Conservation (phyloP, 2,329 filamentous ascomycete genomes). For the Trichoderma citrinoviride region DNA sequence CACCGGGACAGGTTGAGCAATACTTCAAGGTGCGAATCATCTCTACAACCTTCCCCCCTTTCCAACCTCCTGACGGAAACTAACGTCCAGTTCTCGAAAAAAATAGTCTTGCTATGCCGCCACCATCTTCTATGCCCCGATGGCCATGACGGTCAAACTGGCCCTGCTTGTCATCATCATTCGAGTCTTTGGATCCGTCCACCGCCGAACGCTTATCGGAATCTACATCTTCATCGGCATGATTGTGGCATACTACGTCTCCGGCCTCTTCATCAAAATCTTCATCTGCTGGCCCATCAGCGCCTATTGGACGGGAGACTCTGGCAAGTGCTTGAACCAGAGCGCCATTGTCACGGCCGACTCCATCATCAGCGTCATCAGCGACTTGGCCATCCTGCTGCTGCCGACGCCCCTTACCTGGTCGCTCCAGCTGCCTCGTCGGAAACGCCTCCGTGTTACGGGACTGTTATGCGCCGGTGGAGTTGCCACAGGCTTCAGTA, state of each 20-base stretch:
- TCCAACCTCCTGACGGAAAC: background rate
- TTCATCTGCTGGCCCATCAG: constrained; percentile 42
- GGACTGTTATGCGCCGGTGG: constrained; percentile 34
- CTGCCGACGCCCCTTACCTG: constrained; percentile 35
- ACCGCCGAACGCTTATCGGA: constrained; percentile 39
- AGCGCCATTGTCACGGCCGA: constrained; percentile 34
- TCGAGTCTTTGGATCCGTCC: constrained; percentile 41
- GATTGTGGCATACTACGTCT: constrained; percentile 41
- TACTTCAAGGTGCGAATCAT: constrained; percentile 37
- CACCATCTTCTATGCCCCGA: constrained; percentile 46
- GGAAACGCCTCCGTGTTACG: constrained; percentile 32
- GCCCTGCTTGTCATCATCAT: constrained; percentile 43
- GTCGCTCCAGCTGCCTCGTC: constrained; percentile 33
- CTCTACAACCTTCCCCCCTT: too few relatives aligned
- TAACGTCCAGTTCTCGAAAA: background rate
- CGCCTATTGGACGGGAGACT: constrained; percentile 39
- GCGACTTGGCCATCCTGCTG: constrained; percentile 33
- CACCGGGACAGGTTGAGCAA: constrained; percentile 28
- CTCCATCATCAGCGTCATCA: constrained; percentile 34
- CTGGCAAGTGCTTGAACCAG: constrained; percentile 38
- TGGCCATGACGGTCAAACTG: constrained; percentile 44
- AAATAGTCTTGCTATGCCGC: constrained; percentile 41
- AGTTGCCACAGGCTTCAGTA: constrained; percentile 33
- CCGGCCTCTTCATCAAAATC: constrained; percentile 42
- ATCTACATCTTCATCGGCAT: constrained; percentile 40